Evolutionary conservation across 225 moss, liverwort and hornwort species (phyloP).

Genomic region (Asterella californica): DNA sequence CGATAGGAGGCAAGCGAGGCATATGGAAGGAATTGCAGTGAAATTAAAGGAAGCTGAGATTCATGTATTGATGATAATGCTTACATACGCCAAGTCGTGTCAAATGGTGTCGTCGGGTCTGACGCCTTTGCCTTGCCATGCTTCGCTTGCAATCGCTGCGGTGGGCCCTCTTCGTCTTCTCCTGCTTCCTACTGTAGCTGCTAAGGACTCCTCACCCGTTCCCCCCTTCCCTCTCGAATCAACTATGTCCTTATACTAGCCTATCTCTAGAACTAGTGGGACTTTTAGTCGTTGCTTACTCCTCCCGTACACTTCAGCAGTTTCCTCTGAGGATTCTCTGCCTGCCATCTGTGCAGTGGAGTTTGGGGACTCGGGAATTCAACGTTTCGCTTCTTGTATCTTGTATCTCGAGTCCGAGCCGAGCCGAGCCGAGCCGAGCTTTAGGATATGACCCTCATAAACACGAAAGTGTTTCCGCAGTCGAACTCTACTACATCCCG

Average conservation of each 20-base stretch:
- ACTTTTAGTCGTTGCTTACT: neutral
- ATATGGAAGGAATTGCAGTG: conserved; percentile 16
- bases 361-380: neutral
- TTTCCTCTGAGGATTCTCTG: neutral
- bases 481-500: neutral
- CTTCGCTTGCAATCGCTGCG: conserved; percentile 6
- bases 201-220: neutral
- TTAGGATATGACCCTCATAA: conserved; percentile 7
- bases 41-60: conserved; percentile 5
- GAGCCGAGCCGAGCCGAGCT: neutral
- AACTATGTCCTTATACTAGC: no score
- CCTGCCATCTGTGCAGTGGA: neutral
- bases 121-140: conserved; percentile 5
- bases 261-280: neutral
- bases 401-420: no score
- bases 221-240: neutral
- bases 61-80: conserved; percentile 18
- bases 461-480: neutral
- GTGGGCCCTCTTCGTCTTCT: conserved; percentile 5
- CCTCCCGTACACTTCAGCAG: neutral
- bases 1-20: neutral
- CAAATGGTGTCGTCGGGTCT: conserved; percentile 20
- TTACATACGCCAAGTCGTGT: conserved; percentile 23
- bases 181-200: neutral
- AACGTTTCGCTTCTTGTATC: neutral